Evolutionary conservation across 352 stramenopile species (phyloP), one percentile per base, ranked within the genome.

Genomic region (Elongisporangium undulatum): DNA sequence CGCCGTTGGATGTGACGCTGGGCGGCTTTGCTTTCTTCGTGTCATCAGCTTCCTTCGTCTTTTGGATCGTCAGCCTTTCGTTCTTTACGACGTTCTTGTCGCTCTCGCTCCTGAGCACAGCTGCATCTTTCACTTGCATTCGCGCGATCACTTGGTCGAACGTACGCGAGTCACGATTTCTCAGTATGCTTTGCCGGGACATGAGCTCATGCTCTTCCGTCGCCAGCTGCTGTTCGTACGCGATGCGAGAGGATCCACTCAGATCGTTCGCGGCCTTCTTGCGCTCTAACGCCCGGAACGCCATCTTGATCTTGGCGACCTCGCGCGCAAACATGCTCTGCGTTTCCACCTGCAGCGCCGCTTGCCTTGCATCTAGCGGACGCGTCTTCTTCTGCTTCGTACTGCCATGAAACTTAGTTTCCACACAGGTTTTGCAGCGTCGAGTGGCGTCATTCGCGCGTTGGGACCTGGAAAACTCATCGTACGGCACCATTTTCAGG

Each of bases 191-290:
- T 23, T 62, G 49, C 9, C 55, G 49, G n/a, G 38, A 50, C 15
- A 38, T 23, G 29, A 62, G 51, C 20, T 54, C 49, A 1, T 24
- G 2, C 13, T 73, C 62, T 19, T 73, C 58, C 19, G 51, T 59
- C 3, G n/a, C 34, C 15, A 73, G 59, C 19, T 69, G 58, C 48
- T 49, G 23, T 21, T 67, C 56, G 15, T 73, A 73, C 16, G 66
- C 66, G 10, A 67, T 4, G 10, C 62, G 62, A 4, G 66, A 69
- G 9, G 62, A 61, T 4, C 66, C 66, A 2, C 62, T 54, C 12
- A 73, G 55, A 50, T 73, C 66, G 38, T 73, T 73, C 1, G 58
- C 55, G 2, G 56, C 24, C 6, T 56, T 52, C 19, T 60, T 56
- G 20, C 66, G 58, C 48, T 66, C 24, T 21, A 69, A 54, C 26